Evolutionary conservation across 163 green algal species (phyloP), one percentile per base, ranked within the genome.

Genomic region (Chloromonas sp.): DNA sequence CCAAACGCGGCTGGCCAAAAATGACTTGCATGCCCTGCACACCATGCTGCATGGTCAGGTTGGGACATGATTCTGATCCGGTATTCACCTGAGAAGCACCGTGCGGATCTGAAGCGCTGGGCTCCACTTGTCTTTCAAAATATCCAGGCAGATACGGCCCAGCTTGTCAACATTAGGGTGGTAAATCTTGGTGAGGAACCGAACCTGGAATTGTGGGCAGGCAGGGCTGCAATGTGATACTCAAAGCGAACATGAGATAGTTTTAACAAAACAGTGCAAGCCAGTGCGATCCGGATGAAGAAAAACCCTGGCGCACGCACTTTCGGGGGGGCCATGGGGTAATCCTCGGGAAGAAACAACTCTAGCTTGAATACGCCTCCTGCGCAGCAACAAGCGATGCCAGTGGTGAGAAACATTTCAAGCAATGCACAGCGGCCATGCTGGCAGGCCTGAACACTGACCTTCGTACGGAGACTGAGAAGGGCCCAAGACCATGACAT

Each of bases 131-230:
- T 99, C 97, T 88, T 99, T 99, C 60, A 99, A 85, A 84, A 99
- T 99, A 86, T 99, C 97, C 60, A 99, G 88, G 89, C 97, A 99
- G 66, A 99, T 99, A 59, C 97, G 91, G 1, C 97, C 97, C 3
- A 99, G 94, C 89, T 98, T 98, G 92, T 99, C 97, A 70, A 99
- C 98, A 88, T 99, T 99, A 60, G 97, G 97, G 86, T 99, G 97
- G 89, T 99, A 99, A 84, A 99, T 98, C 84, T 97, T 98, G 60
- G 97, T 99, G 36, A 99, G 86, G 83, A 99, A 99, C 5, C 96
- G 94, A 2, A 99, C 95, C 95, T 98, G 92, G 14, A 78, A 71
- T 36, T 36, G 36, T 36, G 36, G 36, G 36, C 36, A 36, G 36
- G 36, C 36, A 36, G 36, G 36, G 36, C 36, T 36, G 36, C 36